Base-by-base conservation (phyloP, 2,329 filamentous ascomycete species). In the Alternaria novae-zelandiae region DNA sequence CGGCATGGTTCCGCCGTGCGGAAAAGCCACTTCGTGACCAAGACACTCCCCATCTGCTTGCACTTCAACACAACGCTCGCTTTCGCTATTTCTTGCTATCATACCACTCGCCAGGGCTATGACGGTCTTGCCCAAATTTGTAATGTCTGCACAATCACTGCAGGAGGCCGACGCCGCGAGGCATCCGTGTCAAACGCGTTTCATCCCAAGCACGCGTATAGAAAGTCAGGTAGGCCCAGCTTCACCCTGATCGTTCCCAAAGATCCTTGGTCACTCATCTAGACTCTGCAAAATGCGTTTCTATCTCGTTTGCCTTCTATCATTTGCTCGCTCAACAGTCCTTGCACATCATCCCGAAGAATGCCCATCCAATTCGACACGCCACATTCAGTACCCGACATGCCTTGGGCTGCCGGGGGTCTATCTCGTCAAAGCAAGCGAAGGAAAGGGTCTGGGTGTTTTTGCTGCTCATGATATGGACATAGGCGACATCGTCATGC, bases 391-490 rank as follows among this genome's bases (percentile, higher is more conserved):
- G 11, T 56, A 74, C n/a, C 64, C 57, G 32, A 64, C 64, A 12
- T 80, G 77, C 46, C 45, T 43, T 7, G 74, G 71, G 6, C 66
- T 74, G 11, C 69, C 73, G n/a, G 60, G 68, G 20, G 57, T 72
- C 58, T 79, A 72, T 50, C 63, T 70, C 8, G 73, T 82, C 49
- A 57, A 61, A 8, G 67, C 69, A 2, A 78, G 79, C n/a, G 71
- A 74, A 1, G 77, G 79, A 11, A 83, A 82, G 69, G 83, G 82
- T 2, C 69, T 83, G 8, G 83, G 82, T 25, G 74, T 82, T 6
- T 82, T 83, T 54, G 82, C 82, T 3, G 70, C 70, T 2, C 68
- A 67, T 11, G 59, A 66, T n/a, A 78, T 84, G 13, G 72, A 77
- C 13, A 64, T 72, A 11, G 81, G 82, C 32, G 79, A 80, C 11